Base-by-base conservation (phyloP, 257 asterid species). In the Solanum pimpinellifolium region DNA sequence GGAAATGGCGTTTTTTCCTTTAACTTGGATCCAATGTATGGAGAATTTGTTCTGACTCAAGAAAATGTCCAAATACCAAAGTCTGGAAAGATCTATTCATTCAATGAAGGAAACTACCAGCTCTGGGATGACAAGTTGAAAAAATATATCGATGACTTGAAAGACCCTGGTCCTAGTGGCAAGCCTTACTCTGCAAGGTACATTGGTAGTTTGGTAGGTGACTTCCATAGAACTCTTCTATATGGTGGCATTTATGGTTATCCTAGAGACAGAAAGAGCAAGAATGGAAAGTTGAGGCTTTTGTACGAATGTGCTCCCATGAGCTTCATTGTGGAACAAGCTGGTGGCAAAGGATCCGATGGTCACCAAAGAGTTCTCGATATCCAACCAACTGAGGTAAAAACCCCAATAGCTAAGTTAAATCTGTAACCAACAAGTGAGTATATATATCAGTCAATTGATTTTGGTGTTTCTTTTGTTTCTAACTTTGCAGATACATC, bases 251-350 rank as follows among this genome's bases (percentile, higher is more conserved):
- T 97, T 33, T 97, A 95, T 13, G 99, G 99, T 3, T 93, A 97
- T 31, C 99, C 98, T 2, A 88, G 93, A 82, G 97, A 97, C 77
- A 88, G 87, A 78, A 97, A 97, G 92, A 97, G 96, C 87, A 93
- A 95, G 93, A 94, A 97, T 33, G 98, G 99, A 65, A 97, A 97
- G 89, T 76, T 97, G 89, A 94, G 99, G 91, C 92, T 97, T 18
- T 88, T 97, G 96, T 97, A 97, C 82, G 99, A 97, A 90, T 94
- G 99, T 80, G 98, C 99, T 3, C 98, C 99, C 0, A 95, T 95
- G 98, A 97, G 99, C 86, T 97, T 94, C 89, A 90, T 97, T 3
- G 99, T 94, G 78, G 99, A 97, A 84, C 99, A 97, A 90, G 99
- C 99, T 21, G 98, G 98, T 31, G 98, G 99, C 8, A 97, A 94